Evolutionary conservation across 2,329 filamentous ascomycete genomes (phyloP).

Genomic region (Shiraia sp.): DNA sequence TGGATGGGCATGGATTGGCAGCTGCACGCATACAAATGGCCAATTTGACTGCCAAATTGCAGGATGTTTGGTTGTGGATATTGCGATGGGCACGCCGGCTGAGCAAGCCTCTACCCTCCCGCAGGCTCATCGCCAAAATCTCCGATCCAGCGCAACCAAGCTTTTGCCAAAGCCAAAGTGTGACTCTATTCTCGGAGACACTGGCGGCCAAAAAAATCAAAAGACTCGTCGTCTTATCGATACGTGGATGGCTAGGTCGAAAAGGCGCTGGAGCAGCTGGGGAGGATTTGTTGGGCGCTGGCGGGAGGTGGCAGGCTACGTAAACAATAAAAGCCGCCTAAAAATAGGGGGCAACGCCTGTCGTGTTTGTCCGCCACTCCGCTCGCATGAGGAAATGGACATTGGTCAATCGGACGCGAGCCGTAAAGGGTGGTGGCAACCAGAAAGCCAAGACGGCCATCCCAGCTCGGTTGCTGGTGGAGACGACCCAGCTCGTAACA

Average conservation of each 20-base stretch:
- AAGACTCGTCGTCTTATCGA: constrained; percentile 3
- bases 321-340: constrained; percentile 16
- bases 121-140: too few relatives aligned
- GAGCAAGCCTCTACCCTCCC: not conserved
- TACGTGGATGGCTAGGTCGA: not conserved
- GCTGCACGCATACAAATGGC: constrained; percentile 4
- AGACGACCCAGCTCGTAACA: too few relatives aligned
- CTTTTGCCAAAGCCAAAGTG: too few relatives aligned
- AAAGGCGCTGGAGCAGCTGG: constrained; percentile 1
- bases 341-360: constrained; percentile 28
- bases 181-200: too few relatives aligned
- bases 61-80: constrained; percentile 3
- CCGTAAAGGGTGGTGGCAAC: constrained; percentile 22
- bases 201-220: too few relatives aligned
- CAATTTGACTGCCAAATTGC: constrained; percentile 6
- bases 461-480: constrained; percentile 16
- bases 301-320: too few relatives aligned
- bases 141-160: too few relatives aligned
- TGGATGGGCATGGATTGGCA: not conserved
- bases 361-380: constrained; percentile 16
- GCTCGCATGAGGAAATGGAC: constrained; percentile 14
- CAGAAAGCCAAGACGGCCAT: constrained; percentile 19
- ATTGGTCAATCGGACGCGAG: constrained; percentile 20
- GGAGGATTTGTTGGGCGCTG: not conserved
- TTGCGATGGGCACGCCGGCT: constrained; percentile 1